Evolutionary conservation across 306 rosid genomes (phyloP).

Genomic region (Chamaecrista fasciculata): DNA sequence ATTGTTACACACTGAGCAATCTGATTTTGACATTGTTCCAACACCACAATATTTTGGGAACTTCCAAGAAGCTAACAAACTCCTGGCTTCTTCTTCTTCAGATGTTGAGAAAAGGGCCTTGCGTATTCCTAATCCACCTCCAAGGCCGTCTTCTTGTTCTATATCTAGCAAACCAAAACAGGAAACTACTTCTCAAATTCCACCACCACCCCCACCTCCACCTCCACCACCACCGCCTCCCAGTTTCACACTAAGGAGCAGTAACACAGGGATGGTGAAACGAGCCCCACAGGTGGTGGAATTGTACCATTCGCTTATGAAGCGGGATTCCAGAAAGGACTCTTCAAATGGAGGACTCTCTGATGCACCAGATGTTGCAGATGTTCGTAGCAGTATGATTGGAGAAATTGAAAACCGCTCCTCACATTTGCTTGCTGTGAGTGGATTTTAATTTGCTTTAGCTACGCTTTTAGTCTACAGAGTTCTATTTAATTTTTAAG

Average conservation of each 20-base stretch:
- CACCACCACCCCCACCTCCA: constrained; percentile 80
- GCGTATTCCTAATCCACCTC: constrained; percentile 93
- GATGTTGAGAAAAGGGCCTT: constrained; percentile 88
- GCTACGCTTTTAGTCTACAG: too few species aligned
- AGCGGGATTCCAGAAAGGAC: constrained; percentile 92
- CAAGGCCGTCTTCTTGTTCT: constrained; percentile 82
- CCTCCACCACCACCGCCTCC: constrained; percentile 83
- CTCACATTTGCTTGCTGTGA: constrained; percentile 95
- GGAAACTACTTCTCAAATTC: constrained; percentile 42
- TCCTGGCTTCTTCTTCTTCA: constrained; percentile 49
- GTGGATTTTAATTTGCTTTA: constrained; percentile 40
- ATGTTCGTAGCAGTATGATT: constrained; percentile 95
- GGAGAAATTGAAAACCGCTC: constrained; percentile 98
- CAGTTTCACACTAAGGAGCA: constrained; percentile 54
- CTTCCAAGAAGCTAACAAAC: constrained; percentile 57
- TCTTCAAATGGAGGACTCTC: constrained; percentile 68
- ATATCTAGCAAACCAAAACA: constrained; percentile 52
- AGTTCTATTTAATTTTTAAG: too few species aligned
- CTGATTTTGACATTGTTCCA: constrained; percentile 51
- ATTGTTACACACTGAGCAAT: constrained; percentile 41
- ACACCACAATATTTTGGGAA: constrained; percentile 47
- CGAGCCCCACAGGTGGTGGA: constrained; percentile 97
- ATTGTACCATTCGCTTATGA: constrained; percentile 94
- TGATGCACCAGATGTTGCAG: constrained; percentile 79
- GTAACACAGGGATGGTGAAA: constrained; percentile 55